Conservation (phyloP, 371 early-diverging fungal species). For the Lichtheimia hyalospora region DNA sequence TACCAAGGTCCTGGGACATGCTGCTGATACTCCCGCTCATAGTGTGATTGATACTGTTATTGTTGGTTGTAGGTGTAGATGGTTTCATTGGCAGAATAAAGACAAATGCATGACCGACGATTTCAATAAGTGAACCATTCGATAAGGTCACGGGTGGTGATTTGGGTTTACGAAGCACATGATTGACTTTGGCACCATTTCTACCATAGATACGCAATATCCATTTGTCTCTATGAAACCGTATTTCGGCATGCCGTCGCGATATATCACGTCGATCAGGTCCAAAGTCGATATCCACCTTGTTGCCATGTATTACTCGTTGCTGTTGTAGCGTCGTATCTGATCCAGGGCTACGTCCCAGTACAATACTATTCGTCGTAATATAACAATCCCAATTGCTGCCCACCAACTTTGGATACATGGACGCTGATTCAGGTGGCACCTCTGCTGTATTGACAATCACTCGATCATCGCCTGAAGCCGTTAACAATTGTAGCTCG, state of each 20-base stretch:
- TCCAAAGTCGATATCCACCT: slow-evolving; percentile 39
- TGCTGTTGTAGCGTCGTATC: slow-evolving; percentile 3
- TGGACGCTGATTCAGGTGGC: slow-evolving; percentile 21
- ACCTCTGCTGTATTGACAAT: slow-evolving; percentile 28
- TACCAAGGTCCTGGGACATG: not conserved
- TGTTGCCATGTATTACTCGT: not conserved
- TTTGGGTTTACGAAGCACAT: slow-evolving; percentile 22
- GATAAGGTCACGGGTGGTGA: slow-evolving; percentile 21
- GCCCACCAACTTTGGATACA: slow-evolving; percentile 44
- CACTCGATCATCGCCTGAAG: slow-evolving; percentile 25
- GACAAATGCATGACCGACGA: slow-evolving; percentile 32
- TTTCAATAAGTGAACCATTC: slow-evolving; percentile 34
- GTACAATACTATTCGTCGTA: slow-evolving; percentile 21
- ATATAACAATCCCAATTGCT: slow-evolving; percentile 47
- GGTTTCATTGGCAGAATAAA: slow-evolving; percentile 32
- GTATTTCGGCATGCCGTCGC: slow-evolving; percentile 42
- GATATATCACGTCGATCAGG: slow-evolving; percentile 37
- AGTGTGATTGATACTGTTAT: not conserved
- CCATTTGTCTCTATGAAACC: slow-evolving; percentile 33
- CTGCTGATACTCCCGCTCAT: slow-evolving; percentile 1
- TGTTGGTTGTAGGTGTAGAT: slow-evolving; percentile 1
- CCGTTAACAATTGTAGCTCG: slow-evolving; percentile 30
- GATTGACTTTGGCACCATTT: slow-evolving; percentile 44
- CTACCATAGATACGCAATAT: slow-evolving; percentile 39
- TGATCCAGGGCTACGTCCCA: slow-evolving; percentile 35